Base-by-base conservation (phyloP, 179 eudicot species). In the Silene coronaria region DNA sequence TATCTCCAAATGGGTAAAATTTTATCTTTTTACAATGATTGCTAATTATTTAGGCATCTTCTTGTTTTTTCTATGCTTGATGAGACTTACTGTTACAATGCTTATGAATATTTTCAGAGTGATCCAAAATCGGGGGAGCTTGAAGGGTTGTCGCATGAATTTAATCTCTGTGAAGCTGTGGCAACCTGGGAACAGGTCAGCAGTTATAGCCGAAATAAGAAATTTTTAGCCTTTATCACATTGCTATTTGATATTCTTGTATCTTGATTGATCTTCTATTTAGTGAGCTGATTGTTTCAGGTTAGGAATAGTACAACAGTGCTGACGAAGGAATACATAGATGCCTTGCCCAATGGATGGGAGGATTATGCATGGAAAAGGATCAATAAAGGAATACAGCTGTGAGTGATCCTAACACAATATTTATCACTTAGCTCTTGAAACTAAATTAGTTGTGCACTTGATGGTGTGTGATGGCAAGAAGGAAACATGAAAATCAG, bases 111-210 rank as follows among this genome's bases (percentile, higher is more conserved):
- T 77, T 14, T 84, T 82, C 93, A 95, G 99, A 88, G 79, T 87
- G 99, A 95, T 82, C 96, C 99, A 53, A 88, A 88, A 82, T 85
- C 99, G 32, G 91, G 93, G 74, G 86, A 89, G 84, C 82, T 83
- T 70, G 99, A 95, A 86, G 93, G 96, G 73, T 78, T 91, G 75
- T 84, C 91, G 57, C 94, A 83, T 85, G 87, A 80, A 28, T 86
- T 88, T 42, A 88, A 95, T 79, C 87, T 95, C 65, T 95, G 99
- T 81, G 99, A 95, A 88, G 97, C 99, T 76, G 90, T 95, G 78
- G 95, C 99, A 53, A 95, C 93, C 36, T 95, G 99, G 99, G 97
- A 95, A 79, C 95, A 90, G 95, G 99, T 95, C 75, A 81, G 85
- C 38, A 74, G 36, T 68, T 38, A 38, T 38, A 38, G 2, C 2